Conservation (phyloP, 148 eudicot genomes). For the Cornus kousa region DNA sequence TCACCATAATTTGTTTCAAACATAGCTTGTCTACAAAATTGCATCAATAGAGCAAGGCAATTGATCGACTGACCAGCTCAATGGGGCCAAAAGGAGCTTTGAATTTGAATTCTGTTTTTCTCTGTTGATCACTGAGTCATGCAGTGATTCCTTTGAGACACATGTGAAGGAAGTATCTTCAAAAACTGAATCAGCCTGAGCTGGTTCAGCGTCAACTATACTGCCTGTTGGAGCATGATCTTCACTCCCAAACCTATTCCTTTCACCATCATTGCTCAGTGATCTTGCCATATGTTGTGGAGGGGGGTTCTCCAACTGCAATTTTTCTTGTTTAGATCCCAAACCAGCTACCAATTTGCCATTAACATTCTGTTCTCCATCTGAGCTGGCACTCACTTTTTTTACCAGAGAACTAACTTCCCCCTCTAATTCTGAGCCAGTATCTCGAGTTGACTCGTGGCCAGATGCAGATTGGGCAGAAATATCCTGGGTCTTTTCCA, state of each 20-base stretch:
- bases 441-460: slow-evolving; percentile 27
- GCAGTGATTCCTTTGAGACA: slow-evolving; percentile 20
- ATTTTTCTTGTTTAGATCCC: slow-evolving; percentile 19
- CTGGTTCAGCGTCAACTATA: slow-evolving; percentile 13
- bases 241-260: slow-evolving; percentile 23
- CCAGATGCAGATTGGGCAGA: slow-evolving; percentile 21
- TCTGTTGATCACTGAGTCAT: slow-evolving; percentile 9
- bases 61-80: slow-evolving; percentile 30
- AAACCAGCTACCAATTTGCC: slow-evolving; percentile 16
- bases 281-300: slow-evolving; percentile 14
- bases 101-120: slow-evolving; percentile 22
- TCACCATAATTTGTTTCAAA: neutral
- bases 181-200: slow-evolving; percentile 18
- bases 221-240: slow-evolving; percentile 2
- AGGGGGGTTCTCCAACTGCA: slow-evolving; percentile 9
- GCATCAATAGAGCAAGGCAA: slow-evolving; percentile 1
- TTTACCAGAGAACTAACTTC: slow-evolving; percentile 29
- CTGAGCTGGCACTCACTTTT: slow-evolving; percentile 18
- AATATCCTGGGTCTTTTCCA: slow-evolving; percentile 20
- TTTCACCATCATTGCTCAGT: slow-evolving; percentile 17
- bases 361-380: slow-evolving; percentile 22
- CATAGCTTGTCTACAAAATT: neutral
- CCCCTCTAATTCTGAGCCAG: slow-evolving; percentile 28
- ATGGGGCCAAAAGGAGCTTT: slow-evolving; percentile 22
- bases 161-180: slow-evolving; percentile 18